Evolutionary conservation across 1,139 yeast species (phyloP).

Genomic region (Yamadazyma jaroonii): DNA sequence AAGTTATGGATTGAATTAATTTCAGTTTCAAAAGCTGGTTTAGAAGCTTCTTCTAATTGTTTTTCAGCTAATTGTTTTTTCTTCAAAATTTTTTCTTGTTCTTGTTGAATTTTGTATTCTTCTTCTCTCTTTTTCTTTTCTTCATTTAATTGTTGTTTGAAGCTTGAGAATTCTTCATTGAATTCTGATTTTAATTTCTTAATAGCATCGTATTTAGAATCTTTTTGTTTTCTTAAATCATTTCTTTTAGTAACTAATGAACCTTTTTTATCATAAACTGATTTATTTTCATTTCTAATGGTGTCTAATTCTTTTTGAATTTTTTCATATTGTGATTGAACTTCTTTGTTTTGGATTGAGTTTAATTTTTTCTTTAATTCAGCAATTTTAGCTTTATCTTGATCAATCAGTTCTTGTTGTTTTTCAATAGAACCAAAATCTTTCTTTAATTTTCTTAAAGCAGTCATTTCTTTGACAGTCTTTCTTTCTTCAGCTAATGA

Average conservation of each 20-base stretch:
- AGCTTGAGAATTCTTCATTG: slow-evolving; percentile 69
- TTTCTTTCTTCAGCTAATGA: slow-evolving; percentile 92
- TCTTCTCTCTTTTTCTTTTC: slow-evolving; percentile 72
- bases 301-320: slow-evolving; percentile 63
- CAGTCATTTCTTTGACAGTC: slow-evolving; percentile 78
- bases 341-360: slow-evolving; percentile 61
- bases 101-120: slow-evolving; percentile 55
- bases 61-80: slow-evolving; percentile 65
- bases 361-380: slow-evolving; percentile 70
- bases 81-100: slow-evolving; percentile 58
- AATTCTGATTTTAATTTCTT: slow-evolving; percentile 65
- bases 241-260: slow-evolving; percentile 63
- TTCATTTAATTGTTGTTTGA: slow-evolving; percentile 64
- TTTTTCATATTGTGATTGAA: slow-evolving; percentile 57
- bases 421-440: slow-evolving; percentile 74
- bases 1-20: slow-evolving; percentile 71
- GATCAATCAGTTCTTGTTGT: slow-evolving; percentile 76
- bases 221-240: slow-evolving; percentile 66
- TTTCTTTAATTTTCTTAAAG: slow-evolving; percentile 77
- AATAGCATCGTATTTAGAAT: slow-evolving; percentile 61
- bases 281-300: slow-evolving; percentile 58
- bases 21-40: slow-evolving; percentile 82
- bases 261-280: slow-evolving; percentile 65
- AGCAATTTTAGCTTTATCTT: slow-evolving; percentile 72
- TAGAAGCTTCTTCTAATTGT: slow-evolving; percentile 63